Evolutionary conservation across 805 yeast genomes (phyloP).

Genomic region (Cyberlindnera veronae): DNA sequence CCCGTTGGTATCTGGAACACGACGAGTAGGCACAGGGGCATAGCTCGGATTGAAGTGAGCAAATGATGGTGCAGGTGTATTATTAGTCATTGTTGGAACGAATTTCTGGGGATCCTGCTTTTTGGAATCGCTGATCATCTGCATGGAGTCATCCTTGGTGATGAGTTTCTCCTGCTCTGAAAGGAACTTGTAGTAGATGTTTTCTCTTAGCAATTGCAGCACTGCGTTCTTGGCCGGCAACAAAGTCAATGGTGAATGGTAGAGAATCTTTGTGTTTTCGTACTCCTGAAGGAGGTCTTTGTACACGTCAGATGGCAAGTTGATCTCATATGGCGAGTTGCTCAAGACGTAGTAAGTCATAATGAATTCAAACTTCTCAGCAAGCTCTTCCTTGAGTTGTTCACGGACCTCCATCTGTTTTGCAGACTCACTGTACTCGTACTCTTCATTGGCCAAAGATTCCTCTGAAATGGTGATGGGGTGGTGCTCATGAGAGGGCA

Average conservation of each 20-base stretch:
- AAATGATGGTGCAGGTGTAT: background rate
- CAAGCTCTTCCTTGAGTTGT: constrained; percentile 20
- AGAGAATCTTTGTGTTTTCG: constrained; percentile 24
- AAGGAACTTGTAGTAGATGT: constrained; percentile 31
- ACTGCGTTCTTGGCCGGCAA: constrained; percentile 31
- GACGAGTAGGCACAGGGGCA: background rate
- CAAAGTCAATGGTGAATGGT: constrained; percentile 31
- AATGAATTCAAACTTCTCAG: constrained; percentile 37
- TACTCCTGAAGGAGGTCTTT: constrained; percentile 29
- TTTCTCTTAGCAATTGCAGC: constrained; percentile 31
- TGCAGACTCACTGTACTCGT: constrained; percentile 19
- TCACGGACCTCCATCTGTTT: constrained; percentile 20
- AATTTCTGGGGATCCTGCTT: background rate
- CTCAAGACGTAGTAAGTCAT: constrained; percentile 38
- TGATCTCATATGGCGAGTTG: constrained; percentile 46
- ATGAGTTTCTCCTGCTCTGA: constrained; percentile 20
- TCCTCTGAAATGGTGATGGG: background rate
- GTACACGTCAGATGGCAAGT: constrained; percentile 40
- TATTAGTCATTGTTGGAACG: background rate
- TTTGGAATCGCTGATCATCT: constrained; percentile 1
- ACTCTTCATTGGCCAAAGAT: no score
- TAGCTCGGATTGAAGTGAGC: background rate
- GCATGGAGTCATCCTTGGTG: constrained; percentile 7
- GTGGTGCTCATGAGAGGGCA: constrained; percentile 9
- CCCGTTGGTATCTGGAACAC: background rate